Percentiles rank a stretch among this genome's conserved stretches.
These are phyloP conservation scores for Suillus decipiens DNA, from an alignment of 768 basidiomycete species.

Conservation along the genomic window DNA sequence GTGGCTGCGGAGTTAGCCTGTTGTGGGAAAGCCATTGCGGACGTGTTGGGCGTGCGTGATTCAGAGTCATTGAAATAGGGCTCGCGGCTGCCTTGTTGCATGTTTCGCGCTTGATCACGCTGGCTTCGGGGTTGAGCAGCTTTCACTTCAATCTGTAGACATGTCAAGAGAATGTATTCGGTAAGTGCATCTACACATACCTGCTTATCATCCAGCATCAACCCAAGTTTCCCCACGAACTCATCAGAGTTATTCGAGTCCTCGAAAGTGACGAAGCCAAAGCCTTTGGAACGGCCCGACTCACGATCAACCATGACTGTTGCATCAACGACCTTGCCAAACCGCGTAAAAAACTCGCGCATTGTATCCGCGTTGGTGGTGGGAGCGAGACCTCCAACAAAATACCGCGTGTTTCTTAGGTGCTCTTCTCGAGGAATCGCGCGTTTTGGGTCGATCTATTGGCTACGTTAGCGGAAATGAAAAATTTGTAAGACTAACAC, in stretches of 20 bases:
- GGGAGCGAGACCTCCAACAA: slow-evolving; percentile 76
- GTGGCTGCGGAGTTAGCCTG: slow-evolving; percentile 38
- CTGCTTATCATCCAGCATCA: slow-evolving; percentile 76
- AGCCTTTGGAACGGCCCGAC: slow-evolving; percentile 74
- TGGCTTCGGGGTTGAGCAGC: slow-evolving; percentile 73
- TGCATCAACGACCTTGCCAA: slow-evolving; percentile 80
- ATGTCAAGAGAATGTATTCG: not conserved
- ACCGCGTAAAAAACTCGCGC: slow-evolving; percentile 67
- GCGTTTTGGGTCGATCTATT: slow-evolving; percentile 84
- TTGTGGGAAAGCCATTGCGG: slow-evolving; percentile 34
- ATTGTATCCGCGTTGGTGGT: slow-evolving; percentile 70
- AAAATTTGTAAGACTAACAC: not conserved
- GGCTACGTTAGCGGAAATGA: slow-evolving; percentile 1
- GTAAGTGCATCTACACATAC: slow-evolving; percentile 37
- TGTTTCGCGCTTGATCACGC: slow-evolving; percentile 52
- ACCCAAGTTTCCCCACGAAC: slow-evolving; percentile 65
- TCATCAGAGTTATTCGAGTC: slow-evolving; percentile 63
- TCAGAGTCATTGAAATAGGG: slow-evolving; percentile 38
- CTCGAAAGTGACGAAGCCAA: slow-evolving; percentile 84
- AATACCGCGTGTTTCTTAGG: slow-evolving; percentile 72
- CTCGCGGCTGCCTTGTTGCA: slow-evolving; percentile 24
- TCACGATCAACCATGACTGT: slow-evolving; percentile 87
- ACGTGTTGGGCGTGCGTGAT: slow-evolving; percentile 36
- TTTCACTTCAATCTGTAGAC: slow-evolving; percentile 75
- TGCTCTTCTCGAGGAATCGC: slow-evolving; percentile 86